These are phyloP conservation scores for Paragyromitra xinjiangensis DNA, from an alignment of 495 filamentous ascomycete genomes.

Conservation along the genomic window DNA sequence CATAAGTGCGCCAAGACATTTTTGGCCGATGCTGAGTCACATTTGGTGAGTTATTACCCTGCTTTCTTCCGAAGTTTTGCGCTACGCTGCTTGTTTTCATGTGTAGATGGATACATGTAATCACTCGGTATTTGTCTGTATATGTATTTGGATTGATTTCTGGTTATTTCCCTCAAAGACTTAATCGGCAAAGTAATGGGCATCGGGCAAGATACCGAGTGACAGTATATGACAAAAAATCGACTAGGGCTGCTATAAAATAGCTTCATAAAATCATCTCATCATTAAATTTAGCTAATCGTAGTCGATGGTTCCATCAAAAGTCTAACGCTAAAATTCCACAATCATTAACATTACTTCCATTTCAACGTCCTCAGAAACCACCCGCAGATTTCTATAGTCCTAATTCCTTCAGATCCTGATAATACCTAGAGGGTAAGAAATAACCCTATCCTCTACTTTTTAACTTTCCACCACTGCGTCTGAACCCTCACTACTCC, in stretches of 20 bases:
- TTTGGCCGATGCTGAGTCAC: conserved; percentile 23
- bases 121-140: too few relatives aligned
- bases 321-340: neutral
- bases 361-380: neutral
- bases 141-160: neutral
- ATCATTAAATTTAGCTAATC: neutral
- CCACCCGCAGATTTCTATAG: neutral
- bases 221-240: neutral
- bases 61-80: neutral
- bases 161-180: neutral
- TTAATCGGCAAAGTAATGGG: neutral
- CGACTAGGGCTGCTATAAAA: neutral
- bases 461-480: conserved; percentile 23
- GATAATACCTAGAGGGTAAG: neutral
- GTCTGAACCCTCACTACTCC: conserved; percentile 28
- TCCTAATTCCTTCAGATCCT: neutral
- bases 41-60: conserved; percentile 2
- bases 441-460: neutral
- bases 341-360: neutral
- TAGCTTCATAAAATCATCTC: conserved; percentile 1
- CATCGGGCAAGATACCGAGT: neutral
- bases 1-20: conserved; percentile 5
- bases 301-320: neutral
- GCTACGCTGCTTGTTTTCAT: neutral
- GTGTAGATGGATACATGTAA: too few relatives aligned